phyloP scores from a whole-genome alignment of 2,329 filamentous ascomycete species.

The Aspergillus eucalypticola region DNA sequence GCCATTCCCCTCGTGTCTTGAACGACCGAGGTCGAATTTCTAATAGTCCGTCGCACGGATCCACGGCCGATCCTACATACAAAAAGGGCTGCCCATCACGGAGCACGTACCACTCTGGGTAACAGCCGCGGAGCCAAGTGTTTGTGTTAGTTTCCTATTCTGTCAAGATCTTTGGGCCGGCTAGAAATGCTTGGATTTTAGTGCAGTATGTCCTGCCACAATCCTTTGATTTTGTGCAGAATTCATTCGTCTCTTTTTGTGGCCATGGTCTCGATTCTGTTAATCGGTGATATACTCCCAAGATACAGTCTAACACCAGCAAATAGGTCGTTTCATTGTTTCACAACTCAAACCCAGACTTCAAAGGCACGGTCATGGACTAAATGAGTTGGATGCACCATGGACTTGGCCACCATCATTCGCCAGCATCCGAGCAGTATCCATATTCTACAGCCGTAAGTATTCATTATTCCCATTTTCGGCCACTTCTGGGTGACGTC shows the following conservation, averaged over 20 bases:
- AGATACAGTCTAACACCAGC: background rate
- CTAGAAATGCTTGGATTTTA: background rate
- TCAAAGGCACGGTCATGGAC: slow-evolving; percentile 27
- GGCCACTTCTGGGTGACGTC: slow-evolving; percentile 2
- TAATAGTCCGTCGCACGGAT: slow-evolving; percentile 25
- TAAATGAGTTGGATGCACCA: slow-evolving; percentile 24
- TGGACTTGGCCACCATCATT: slow-evolving; percentile 29
- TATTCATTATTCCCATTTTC: slow-evolving; percentile 17
- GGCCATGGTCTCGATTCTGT: background rate
- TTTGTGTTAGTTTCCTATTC: slow-evolving; percentile 11
- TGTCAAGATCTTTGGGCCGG: slow-evolving; percentile 7
- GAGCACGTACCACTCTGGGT: slow-evolving; percentile 7
- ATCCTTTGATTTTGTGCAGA: background rate
- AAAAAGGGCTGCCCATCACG: slow-evolving; percentile 6
- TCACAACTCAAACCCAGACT: too few species aligned
- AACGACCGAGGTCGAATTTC: slow-evolving; percentile 23
- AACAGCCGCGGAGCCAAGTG: slow-evolving; percentile 1
- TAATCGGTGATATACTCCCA: background rate
- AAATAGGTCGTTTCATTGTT: background rate
- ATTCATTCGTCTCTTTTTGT: background rate
- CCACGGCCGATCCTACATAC: slow-evolving; percentile 26
- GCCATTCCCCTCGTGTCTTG: slow-evolving; percentile 5
- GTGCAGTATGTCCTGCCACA: slow-evolving; percentile 5
- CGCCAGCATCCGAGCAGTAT: slow-evolving; percentile 24
- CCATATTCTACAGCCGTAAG: slow-evolving; percentile 38